A percentile compares a stretch with the other conserved stretches of the same genome.
phyloP scores from a whole-genome alignment of 1,139 yeast species.

The Diutina rugosa region DNA sequence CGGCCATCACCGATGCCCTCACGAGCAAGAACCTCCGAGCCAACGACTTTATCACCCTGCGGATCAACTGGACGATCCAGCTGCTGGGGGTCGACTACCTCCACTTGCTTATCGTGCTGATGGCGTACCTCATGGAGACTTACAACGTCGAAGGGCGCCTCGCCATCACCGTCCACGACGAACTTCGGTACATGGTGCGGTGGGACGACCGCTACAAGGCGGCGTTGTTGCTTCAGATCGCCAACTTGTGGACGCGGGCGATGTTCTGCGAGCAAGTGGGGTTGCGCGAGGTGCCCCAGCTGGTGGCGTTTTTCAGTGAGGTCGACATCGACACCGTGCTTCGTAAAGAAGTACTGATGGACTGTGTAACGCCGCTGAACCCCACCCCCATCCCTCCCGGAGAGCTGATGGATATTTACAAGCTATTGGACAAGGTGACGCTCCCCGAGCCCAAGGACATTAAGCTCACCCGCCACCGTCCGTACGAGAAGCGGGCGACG shows the following conservation, averaged over 20 bases:
- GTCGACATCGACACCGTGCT: slow-evolving; percentile 83
- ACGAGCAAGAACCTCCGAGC: slow-evolving; percentile 50
- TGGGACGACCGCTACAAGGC: slow-evolving; percentile 63
- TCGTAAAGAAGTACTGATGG: slow-evolving; percentile 79
- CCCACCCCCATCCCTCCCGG: slow-evolving; percentile 66
- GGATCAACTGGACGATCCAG: slow-evolving; percentile 97
- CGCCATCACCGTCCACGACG: slow-evolving; percentile 89
- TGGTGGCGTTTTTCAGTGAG: slow-evolving; percentile 90
- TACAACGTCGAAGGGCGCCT: slow-evolving; percentile 70
- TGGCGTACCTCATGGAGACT: slow-evolving; percentile 65
- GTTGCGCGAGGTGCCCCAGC: slow-evolving; percentile 78
- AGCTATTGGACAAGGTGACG: slow-evolving; percentile 14
- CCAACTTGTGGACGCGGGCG: slow-evolving; percentile 93
- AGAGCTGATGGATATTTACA: slow-evolving; percentile 50
- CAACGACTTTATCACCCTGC: slow-evolving; percentile 66
- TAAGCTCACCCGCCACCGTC: background rate
- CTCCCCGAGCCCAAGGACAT: background rate
- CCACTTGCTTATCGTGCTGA: slow-evolving; percentile 71
- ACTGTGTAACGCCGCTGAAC: slow-evolving; percentile 86
- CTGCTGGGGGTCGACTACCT: slow-evolving; percentile 96
- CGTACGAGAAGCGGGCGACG: background rate
- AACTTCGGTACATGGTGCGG: slow-evolving; percentile 67
- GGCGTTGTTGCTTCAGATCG: slow-evolving; percentile 74
- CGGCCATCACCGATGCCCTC: slow-evolving; percentile 83
- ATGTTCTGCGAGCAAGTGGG: slow-evolving; percentile 93